Base-by-base conservation (phyloP, 805 yeast species). In the Ogataea siamensis region DNA sequence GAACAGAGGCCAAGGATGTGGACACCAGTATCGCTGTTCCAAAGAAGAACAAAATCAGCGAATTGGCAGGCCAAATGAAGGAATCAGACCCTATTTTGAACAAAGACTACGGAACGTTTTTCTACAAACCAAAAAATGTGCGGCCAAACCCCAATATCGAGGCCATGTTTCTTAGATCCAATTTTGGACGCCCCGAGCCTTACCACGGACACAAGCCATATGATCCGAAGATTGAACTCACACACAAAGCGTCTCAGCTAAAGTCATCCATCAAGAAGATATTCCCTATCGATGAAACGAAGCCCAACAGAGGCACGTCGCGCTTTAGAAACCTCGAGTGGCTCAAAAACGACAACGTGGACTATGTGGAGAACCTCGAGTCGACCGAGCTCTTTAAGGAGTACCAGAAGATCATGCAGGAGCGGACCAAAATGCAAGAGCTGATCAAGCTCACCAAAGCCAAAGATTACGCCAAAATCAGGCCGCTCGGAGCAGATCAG, bases 351-450 rank as follows among this genome's bases (percentile, higher is more conserved):
- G 65, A 59, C 20, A 43, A 42, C 2, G 60, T 52, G 15, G 65
- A 62, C 38, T 58, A 58, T 36, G 46, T 58, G 10, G 51, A 54
- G 24, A 52, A 57, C 34, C 37, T 57, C 19, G 62, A 58, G 38
- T 51, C 60, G 4, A 55, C 63, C 1, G 46, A 49, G 27, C 37
- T 55, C 7, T 70, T 63, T 49, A 65, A 63, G 39, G 68, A 62
- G 34, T 74, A 71, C 43, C 73, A 67, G 45, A 64, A 64, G 39
- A 58, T 71, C 14, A 52, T 72, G 42, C 64, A 62, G 32, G 74
- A 72, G 46, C 62, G 73, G 23, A 57, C 60, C 37, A 58, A 58
- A 40, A 55, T 62, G 55, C 61, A 57, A 34, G 59, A 62, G 38
- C 43, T 62, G 22, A 49, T 65, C 15, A 62, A 58, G 37, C 52